Evolutionary conservation across 1,284 basidiomycete species (phyloP), one percentile per base, ranked within the genome.

Genomic region (Ustilago crameri): DNA sequence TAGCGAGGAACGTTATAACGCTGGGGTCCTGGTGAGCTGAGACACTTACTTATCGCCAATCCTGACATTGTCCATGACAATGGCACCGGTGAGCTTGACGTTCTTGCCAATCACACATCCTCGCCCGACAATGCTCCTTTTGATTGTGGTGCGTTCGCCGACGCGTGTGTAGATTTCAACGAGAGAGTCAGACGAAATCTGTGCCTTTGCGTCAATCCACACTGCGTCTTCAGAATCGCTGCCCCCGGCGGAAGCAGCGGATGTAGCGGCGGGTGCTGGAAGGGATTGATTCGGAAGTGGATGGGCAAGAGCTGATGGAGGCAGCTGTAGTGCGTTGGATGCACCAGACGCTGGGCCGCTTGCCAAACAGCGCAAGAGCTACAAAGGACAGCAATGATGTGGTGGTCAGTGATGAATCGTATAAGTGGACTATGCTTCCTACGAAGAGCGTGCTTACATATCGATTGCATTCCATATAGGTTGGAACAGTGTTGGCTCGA

Each of bases 101-200:
- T 91, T 91, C 81, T 90, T 92, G 12, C 93, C 94, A 63, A 98
- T 92, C 22, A 89, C 85, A 76, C 93, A 95, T 79, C 95, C 93
- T 63, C 90, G 88, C 5, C 95, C 95, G 23, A 98, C 88, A 22
- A 95, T 88, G 9, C 90, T 91, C 72, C 91, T 90, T 84, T 96
- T 98, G 84, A 98, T 90, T 32, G 86, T 90, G 18, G 91, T 89
- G 43, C 90, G 89, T 80, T 97, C 95, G 7, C 90, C 91, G 7
- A 98, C 87, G 50, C 89, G 89, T 10, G 91, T 91, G 3, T 90
- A 92, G 46, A 89, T 88, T 8, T 91, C 93, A 14, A 98, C 86
- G 59, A 93, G 87, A 12, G 90, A 91, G 83, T 98, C 95, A 3
- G 88, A 85, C 1, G 93, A 94, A 73, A 97, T 91, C 75, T 92